Evolutionary conservation across 129 eudicot species (phyloP), one percentile per base, ranked within the genome.

Genomic region (Lonicera japonica): DNA sequence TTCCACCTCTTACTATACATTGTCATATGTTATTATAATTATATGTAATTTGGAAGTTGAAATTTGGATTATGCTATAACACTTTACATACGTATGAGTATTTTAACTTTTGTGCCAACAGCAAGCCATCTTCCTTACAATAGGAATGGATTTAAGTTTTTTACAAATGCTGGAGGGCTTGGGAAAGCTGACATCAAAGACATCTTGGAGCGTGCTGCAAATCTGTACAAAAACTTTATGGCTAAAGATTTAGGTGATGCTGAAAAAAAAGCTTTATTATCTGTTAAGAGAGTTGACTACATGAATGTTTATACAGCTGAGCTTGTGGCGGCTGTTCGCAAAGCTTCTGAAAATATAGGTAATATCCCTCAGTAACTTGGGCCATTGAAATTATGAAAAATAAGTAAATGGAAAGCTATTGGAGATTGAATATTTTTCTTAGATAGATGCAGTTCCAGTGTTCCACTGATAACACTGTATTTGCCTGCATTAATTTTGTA

Each of bases 91-190:
- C 41, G 18, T 0, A 8, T 55, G 56, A 51, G 56, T 55, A 60
- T 45, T 78, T 60, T 56, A 13, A n/a, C 65, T 39, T 70, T 48
- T 68, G 25, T 75, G 59, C 17, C 22, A 58, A 63, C 94, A 87
- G 98, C 98, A 29, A 92, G 98, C 73, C 98, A 92, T 82, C 98
- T 92, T 75, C 98, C 98, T 17, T 92, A 79, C 74, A 92, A 92
- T 60, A 82, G 98, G 61, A 92, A 92, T 60, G 98, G 98, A n/a
- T 78, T 92, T 55, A 92, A 92, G 68, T 92, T 92, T 77, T 92
- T 92, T 50, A 92, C 98, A 12, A 79, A 80, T 75, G 83, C 84
- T 48, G 98, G 98, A 70, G 98, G 98, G 61, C 90, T 87, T 61
- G 98, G 98, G 66, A 92, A 92, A 78, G 72, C 94, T 34, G 98